Evolutionary conservation across 2,329 filamentous ascomycete species (phyloP).

Genomic region (Fonsecaea nubica): DNA sequence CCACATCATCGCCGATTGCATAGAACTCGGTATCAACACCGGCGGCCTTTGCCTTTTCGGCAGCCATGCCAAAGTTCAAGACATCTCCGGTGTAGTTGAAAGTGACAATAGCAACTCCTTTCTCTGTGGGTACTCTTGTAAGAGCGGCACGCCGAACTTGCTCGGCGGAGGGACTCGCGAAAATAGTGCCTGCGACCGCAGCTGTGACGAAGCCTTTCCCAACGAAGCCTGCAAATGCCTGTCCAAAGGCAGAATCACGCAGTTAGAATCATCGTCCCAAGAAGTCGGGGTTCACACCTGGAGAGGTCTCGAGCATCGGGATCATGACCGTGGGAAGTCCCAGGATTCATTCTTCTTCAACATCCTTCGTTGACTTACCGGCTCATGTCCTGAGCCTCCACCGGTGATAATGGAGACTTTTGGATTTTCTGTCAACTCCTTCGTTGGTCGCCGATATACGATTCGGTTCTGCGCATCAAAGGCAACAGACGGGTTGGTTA

Average conservation of each 20-base stretch:
- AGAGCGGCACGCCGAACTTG: constrained; percentile 80
- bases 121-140: constrained; percentile 71
- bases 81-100: constrained; percentile 78
- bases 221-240: constrained; percentile 84
- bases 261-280: neutral
- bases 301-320: neutral
- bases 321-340: neutral
- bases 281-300: neutral
- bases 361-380: constrained; percentile 45
- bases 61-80: constrained; percentile 90
- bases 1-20: constrained; percentile 89
- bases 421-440: constrained; percentile 52
- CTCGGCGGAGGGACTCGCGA: constrained; percentile 79
- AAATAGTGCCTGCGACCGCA: constrained; percentile 85
- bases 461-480: constrained; percentile 83
- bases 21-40: constrained; percentile 85
- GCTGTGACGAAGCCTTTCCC: constrained; percentile 80
- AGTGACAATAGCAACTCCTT: constrained; percentile 67
- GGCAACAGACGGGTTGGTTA: constrained; percentile 82
- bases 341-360: neutral
- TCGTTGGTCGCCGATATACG: constrained; percentile 71
- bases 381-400: constrained; percentile 89
- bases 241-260: neutral
- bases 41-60: constrained; percentile 85
- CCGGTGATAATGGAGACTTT: constrained; percentile 86